Evolutionary conservation across 2,329 filamentous ascomycete species (phyloP).

Genomic region (Fusarium drepaniforme): DNA sequence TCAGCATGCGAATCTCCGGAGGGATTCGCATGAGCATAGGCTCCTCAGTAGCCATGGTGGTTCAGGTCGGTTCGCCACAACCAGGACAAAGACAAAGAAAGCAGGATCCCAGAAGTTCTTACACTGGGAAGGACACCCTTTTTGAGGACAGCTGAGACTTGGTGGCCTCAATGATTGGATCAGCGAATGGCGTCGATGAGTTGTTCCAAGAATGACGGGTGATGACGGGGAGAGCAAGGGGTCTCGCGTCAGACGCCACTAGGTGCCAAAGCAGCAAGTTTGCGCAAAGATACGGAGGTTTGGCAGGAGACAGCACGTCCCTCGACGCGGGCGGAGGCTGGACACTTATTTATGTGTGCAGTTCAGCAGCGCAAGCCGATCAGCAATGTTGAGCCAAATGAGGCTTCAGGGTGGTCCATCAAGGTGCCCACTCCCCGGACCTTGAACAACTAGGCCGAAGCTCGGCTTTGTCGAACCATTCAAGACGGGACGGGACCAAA

Average conservation of each 20-base stretch:
- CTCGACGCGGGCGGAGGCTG: background rate
- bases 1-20: conserved; percentile 57
- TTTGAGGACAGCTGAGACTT: conserved; percentile 8
- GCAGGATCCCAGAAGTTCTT: background rate
- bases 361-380: conserved; percentile 13
- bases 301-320: background rate
- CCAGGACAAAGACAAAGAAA: background rate
- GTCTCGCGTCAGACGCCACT: conserved; percentile 37
- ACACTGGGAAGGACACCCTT: background rate
- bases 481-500: conserved; percentile 10
- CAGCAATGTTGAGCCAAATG: conserved; percentile 17
- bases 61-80: background rate
- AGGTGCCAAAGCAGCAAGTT: conserved; percentile 2
- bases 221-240: conserved; percentile 19
- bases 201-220: conserved; percentile 21
- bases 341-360: conserved; percentile 37
- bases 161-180: conserved; percentile 21
- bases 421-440: conserved; percentile 39
- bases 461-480: conserved; percentile 34
- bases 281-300: conserved; percentile 22
- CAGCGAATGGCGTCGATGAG: conserved; percentile 15
- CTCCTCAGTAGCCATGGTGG: conserved; percentile 24
- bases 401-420: conserved; percentile 36
- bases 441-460: conserved; percentile 29
- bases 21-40: conserved; percentile 51